Base-by-base conservation (phyloP, 257 asterid genomes). In the Lycium ferocissimum region DNA sequence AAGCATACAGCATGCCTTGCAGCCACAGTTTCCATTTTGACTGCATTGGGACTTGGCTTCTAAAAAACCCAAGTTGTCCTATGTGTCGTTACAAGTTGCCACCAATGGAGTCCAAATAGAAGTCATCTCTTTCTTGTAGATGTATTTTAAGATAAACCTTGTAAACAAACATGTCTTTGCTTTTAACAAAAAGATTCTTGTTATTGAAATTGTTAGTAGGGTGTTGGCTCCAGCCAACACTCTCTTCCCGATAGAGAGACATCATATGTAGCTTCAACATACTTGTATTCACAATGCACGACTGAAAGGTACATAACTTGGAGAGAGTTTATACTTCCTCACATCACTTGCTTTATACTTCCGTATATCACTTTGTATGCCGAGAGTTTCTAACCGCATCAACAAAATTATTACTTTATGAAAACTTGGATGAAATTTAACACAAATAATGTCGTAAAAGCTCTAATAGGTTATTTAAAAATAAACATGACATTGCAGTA, bases 1-100 rank as follows among this genome's bases (percentile, higher is more conserved):
- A 72, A 72, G 35, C 56, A 40, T 43, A 45, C 40, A 73, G 9
- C 58, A 72, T 72, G 38, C 80, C 80, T n/a, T 72, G 58, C 56
- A 45, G 2, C 33, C 80, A 72, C 38, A 45, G 10, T 72, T 72
- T 72, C 38, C 80, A 72, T 72, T 18, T 10, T 10, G 58, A 13
- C 18, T 72, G 56, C 80, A 72, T 72, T n/a, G 58, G 10, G 56
- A 72, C 18, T 20, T 72, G 58, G n/a, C 37, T 72, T 6, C 80
- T 72, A 0, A n/a, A n/a, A 72, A 72, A 12, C 18, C 9, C 80
- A 72, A 72, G 58, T 45, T 72, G 80, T 10, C 80, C 11, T 72
- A 45, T 10, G 58, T 72, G 58, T 45, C 56, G 58, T 22, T 49
- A 7, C 43, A 75, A 20, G 59, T 7, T 75, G 81, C 81, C 61